A percentile compares a stretch with the other conserved stretches of the same genome.
Evolutionary conservation across 345 rosid genomes (phyloP).

Genomic region (Citrus trifoliata): DNA sequence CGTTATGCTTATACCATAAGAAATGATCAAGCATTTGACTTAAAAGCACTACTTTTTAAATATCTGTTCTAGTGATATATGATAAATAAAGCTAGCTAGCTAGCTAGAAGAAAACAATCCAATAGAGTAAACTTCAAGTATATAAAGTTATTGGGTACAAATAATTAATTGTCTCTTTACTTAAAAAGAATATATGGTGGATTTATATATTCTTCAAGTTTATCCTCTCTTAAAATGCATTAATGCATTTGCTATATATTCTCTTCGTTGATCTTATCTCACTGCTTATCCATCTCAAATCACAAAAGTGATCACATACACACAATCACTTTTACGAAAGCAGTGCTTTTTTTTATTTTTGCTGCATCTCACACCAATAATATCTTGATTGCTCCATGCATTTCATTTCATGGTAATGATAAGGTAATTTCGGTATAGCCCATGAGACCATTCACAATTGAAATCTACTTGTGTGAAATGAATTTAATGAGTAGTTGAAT

Average conservation of each 20-base stretch:
- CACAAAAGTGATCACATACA: neutral
- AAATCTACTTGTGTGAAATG: conserved; percentile 24
- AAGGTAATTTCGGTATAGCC: neutral
- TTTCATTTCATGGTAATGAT: neutral
- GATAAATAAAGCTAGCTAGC: neutral
- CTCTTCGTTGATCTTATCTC: neutral
- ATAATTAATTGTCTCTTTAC: neutral
- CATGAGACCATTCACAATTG: conserved; percentile 16
- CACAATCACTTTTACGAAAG: neutral
- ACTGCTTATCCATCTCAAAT: conserved; percentile 8
- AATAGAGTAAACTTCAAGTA: neutral
- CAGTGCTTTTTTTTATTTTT: neutral
- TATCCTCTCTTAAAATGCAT: neutral
- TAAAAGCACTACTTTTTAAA: neutral
- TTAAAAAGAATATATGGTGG: neutral
- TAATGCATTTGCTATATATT: neutral
- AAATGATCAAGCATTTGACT: conserved; percentile 3
- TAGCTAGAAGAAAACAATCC: neutral
- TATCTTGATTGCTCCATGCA: neutral
- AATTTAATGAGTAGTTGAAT: neutral
- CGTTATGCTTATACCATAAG: conserved; percentile 3
- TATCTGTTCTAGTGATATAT: neutral
- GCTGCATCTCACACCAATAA: conserved; percentile 4
- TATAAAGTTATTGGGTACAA: neutral
- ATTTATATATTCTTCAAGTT: neutral